Percentiles rank a stretch among this genome's conserved stretches.
Conservation (phyloP, 2,329 filamentous ascomycete genomes). For the Fusarium citri region DNA sequence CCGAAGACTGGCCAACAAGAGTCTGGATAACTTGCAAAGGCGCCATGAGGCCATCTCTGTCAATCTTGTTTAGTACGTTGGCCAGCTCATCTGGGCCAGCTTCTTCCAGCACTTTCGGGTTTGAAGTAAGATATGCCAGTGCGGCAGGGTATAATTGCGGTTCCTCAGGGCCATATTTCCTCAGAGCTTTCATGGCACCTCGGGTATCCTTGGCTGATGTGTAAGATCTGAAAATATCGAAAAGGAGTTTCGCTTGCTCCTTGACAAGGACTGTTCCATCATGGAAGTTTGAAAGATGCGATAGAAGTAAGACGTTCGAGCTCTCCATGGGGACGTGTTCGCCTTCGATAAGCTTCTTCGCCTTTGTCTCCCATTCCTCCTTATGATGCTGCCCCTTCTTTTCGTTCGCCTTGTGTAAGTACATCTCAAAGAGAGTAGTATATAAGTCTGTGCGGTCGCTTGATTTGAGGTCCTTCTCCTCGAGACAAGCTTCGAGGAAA, state of each 20-base stretch:
- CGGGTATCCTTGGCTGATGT: constrained; percentile 91
- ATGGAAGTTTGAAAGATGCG: constrained; percentile 88
- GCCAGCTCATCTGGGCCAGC: constrained; percentile 86
- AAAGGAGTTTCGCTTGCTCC: constrained; percentile 90
- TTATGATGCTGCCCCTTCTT: constrained; percentile 75
- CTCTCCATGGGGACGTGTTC: constrained; percentile 89
- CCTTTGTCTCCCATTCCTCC: constrained; percentile 88
- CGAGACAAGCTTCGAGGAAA: constrained; percentile 89
- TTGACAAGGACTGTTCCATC: constrained; percentile 93
- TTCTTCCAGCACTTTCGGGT: constrained; percentile 82
- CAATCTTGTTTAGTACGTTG: constrained; percentile 83
- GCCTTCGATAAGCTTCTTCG: constrained; percentile 86
- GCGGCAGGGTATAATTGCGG: constrained; percentile 93
- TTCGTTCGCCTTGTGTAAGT: constrained; percentile 86
- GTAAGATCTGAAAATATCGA: constrained; percentile 97
- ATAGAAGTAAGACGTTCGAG: constrained; percentile 92
- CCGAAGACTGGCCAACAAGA: constrained; percentile 70
- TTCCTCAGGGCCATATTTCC: constrained; percentile 91
- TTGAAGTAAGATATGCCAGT: constrained; percentile 91
- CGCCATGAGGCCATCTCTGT: constrained; percentile 91
- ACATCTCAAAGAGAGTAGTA: constrained; percentile 98
- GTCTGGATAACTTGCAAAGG: constrained; percentile 97
- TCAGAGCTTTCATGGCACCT: constrained; percentile 88
- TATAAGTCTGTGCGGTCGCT: constrained; percentile 87
- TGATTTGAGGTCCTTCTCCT: constrained; percentile 75